Evolutionary conservation across 1,284 basidiomycete genomes (phyloP), one percentile per base, ranked within the genome.

Genomic region (Anthracocystis walkeri): DNA sequence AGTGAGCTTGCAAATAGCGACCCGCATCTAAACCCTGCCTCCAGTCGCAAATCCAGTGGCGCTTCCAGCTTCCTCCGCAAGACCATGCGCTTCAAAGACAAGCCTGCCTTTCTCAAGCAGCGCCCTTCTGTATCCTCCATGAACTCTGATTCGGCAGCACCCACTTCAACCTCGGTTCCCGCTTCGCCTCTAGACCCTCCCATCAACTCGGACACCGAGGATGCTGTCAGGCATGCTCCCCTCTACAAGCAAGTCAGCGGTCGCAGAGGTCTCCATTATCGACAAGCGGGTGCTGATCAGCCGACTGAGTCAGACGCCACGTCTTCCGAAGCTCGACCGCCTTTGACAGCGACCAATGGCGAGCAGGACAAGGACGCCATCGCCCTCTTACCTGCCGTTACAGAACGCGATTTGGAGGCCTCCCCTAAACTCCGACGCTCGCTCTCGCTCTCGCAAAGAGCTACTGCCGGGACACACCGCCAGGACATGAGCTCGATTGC

Each of bases 21-120:
- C 12, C 7, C 23, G 14, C 59, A 59, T n/a, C 48, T 53, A 4
- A 45, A 38, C 16, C 16, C 38, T 4, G 16, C 50, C 2, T 25
- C 48, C 10, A 46, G 10, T 29, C 58, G 63, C 45, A 75, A 75
- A 33, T 63, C 66, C 10, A 69, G 59, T 27, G 44, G 40, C 11
- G 58, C 72, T 16, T 67, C 73, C 14, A 56, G 60, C 44, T 60
- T 70, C 33, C 61, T 75, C 4, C 64, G 72, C 45, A 75, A 71
- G 48, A 64, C 73, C 14, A 75, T 75, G 14, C 73, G 67, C 18
- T 75, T 71, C 60, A 70, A 67, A 46, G 67, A 71, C 50, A 75
- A 71, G 45, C 53, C 67, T 10, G 50, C 55, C 21, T 71, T 71
- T 18, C 57, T 70, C 45, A 66, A 61, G 46, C 11, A 48, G 33